Conservation (phyloP, 108 stramenopile species). For the Cyclostephanos invisitatus region DNA sequence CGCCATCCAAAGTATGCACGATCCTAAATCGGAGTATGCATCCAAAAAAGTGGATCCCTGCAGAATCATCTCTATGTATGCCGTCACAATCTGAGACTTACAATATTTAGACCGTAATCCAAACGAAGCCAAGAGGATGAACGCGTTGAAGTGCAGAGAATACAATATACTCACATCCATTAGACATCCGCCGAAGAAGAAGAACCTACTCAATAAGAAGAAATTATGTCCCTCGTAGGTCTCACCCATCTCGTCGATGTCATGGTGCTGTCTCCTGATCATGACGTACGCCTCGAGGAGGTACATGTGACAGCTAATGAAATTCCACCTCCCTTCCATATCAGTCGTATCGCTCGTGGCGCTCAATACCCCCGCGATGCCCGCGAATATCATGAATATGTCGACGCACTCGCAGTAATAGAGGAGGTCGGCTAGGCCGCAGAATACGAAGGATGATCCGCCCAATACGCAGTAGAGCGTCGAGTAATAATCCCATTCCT, state of each 20-base stretch:
- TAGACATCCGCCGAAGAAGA: neutral
- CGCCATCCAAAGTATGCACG: no score
- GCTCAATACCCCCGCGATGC: neutral
- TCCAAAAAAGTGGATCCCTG: no score
- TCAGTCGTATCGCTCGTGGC: neutral
- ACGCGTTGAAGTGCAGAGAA: no score
- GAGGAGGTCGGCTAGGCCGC: neutral
- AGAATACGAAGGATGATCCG: neutral
- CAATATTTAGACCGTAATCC: no score
- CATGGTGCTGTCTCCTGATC: neutral
- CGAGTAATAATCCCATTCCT: neutral
- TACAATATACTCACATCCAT: no score
- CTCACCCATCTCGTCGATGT: neutral
- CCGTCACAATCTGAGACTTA: no score
- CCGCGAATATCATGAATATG: neutral
- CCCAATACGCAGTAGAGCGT: neutral
- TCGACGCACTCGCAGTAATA: neutral
- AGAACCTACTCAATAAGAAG: neutral
- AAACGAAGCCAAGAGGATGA: no score
- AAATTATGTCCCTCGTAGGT: neutral
- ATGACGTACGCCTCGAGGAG: neutral
- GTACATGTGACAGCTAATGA: neutral
- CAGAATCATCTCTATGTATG: no score
- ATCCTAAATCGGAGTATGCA: no score
- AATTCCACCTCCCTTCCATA: neutral